Evolutionary conservation across 2,329 filamentous ascomycete species (phyloP).

Genomic region (Aspergillus tamarii): DNA sequence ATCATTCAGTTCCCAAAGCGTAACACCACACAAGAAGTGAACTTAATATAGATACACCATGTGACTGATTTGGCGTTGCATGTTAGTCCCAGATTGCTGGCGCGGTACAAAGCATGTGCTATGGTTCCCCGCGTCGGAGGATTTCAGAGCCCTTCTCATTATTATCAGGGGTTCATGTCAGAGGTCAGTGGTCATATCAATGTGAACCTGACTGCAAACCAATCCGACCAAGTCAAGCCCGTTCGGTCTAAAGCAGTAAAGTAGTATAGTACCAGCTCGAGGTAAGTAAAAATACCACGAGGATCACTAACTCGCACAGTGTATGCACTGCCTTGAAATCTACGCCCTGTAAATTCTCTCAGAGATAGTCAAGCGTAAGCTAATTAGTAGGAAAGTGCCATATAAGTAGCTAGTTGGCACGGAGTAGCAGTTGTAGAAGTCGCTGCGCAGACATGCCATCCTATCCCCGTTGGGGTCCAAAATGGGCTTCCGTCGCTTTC

Average conservation of each 20-base stretch:
- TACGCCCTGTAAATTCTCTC: not conserved
- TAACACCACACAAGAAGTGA: not conserved
- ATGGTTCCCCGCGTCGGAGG: not conserved
- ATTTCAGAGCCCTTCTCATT: not conserved
- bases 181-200: not conserved
- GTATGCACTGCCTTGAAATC: not conserved
- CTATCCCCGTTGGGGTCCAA: not conserved
- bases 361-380: not conserved
- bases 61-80: not conserved
- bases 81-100: not conserved
- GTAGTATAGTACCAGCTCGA: not conserved
- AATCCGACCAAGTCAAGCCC: not conserved
- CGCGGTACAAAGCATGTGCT: not conserved
- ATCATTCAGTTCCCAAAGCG: not conserved
- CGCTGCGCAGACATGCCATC: not conserved
- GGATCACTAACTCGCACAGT: not conserved
- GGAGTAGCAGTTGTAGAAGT: not conserved
- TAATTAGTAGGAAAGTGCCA: conserved; percentile 3
- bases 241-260: not conserved
- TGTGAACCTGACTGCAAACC: not conserved
- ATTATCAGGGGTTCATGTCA: not conserved
- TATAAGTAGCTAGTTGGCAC: not conserved
- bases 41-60: not conserved
- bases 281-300: not conserved
- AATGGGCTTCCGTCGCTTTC: not conserved